Percentiles rank a stretch among this genome's conserved stretches.
These are phyloP conservation scores for Paradendryphiella salina DNA, from an alignment of 2,329 filamentous ascomycete genomes.

Conservation along the genomic window DNA sequence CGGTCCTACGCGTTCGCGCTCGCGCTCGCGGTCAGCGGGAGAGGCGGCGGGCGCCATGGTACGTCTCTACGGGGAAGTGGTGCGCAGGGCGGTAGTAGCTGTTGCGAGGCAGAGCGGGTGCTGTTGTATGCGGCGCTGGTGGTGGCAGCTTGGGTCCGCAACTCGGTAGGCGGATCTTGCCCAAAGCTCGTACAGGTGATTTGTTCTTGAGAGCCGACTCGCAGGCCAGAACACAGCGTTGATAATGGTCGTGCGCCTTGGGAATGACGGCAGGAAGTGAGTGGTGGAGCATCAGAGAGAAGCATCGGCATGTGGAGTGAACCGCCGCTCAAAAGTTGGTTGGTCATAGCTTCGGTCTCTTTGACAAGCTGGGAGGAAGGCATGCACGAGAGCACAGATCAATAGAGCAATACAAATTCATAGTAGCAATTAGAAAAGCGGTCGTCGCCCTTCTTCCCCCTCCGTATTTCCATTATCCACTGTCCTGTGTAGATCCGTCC, in stretches of 20 bases:
- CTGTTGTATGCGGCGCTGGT: neutral
- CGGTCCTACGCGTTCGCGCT: slow-evolving; percentile 50
- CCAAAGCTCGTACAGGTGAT: too few relatives aligned
- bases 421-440: neutral
- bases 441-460: neutral
- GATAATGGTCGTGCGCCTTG: neutral
- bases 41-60: slow-evolving; percentile 41
- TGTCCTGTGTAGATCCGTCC: slow-evolving; percentile 2
- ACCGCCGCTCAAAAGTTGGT: slow-evolving; percentile 12
- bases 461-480: slow-evolving; percentile 21
- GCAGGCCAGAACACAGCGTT: neutral
- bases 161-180: neutral
- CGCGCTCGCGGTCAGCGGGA: slow-evolving; percentile 28
- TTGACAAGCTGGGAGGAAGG: neutral
- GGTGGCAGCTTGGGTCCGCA: neutral
- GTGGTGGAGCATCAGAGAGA: neutral
- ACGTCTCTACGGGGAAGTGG: neutral
- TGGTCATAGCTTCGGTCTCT: slow-evolving; percentile 26
- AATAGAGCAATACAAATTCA: neutral
- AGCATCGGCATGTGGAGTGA: slow-evolving; percentile 12
- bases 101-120: neutral
- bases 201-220: too few relatives aligned
- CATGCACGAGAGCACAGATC: neutral
- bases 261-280: neutral
- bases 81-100: neutral